These are phyloP conservation scores for Eucalyptus sp. DNA, from an alignment of 345 rosid genomes.

Conservation along the genomic window DNA sequence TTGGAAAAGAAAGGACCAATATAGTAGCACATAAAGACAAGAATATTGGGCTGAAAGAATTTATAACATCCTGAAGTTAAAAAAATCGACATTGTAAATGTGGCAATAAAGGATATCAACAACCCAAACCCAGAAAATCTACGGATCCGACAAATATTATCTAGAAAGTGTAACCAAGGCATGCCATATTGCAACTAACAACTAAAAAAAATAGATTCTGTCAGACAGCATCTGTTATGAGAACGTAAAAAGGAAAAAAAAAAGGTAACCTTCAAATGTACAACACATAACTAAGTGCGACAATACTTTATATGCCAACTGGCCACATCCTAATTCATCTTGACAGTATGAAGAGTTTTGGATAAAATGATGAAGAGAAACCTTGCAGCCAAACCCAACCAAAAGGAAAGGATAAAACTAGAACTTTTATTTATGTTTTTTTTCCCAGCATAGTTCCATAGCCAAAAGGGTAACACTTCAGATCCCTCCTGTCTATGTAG, in stretches of 20 bases:
- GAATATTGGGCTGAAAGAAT: background rate
- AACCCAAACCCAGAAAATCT: background rate
- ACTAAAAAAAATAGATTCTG: background rate
- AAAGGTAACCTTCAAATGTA: background rate
- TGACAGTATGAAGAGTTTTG: background rate
- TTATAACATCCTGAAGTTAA: background rate
- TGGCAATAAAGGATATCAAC: background rate
- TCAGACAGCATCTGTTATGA: background rate
- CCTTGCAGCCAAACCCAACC: background rate
- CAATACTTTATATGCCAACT: background rate
- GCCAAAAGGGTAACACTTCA: background rate
- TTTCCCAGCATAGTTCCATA: background rate
- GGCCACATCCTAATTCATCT: background rate
- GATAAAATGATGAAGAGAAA: background rate
- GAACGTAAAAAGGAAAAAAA: background rate
- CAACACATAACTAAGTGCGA: background rate
- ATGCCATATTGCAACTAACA: background rate
- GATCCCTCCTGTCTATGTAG: background rate
- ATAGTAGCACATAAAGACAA: background rate
- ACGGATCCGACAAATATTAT: background rate
- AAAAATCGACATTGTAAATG: background rate
- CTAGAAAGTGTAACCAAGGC: background rate
- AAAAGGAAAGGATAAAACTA: background rate
- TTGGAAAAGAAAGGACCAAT: background rate
- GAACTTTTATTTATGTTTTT: background rate